A percentile compares a stretch with the other conserved stretches of the same genome.
Evolutionary conservation across 1,284 basidiomycete genomes (phyloP).

Genomic region (Exobasidium cylindrosporum): DNA sequence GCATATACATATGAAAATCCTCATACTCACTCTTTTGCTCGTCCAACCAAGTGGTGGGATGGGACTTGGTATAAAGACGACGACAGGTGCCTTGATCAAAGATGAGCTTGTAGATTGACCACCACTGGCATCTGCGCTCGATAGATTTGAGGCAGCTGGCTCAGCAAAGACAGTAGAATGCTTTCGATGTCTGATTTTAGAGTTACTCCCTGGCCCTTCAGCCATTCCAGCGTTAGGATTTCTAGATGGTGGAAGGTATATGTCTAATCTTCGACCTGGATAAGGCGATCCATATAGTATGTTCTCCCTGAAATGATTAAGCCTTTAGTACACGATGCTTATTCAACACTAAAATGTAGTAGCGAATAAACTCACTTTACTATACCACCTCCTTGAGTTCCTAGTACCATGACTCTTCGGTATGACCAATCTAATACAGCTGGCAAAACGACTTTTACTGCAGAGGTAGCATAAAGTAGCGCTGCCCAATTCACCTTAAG

Average conservation of each 20-base stretch:
- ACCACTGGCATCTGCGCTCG: neutral
- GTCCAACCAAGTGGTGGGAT: constrained; percentile 43
- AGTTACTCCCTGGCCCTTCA: neutral
- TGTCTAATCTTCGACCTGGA: constrained; percentile 39
- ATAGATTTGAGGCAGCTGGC: constrained; percentile 1
- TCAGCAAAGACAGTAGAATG: constrained; percentile 26
- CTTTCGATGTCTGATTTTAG: constrained; percentile 15
- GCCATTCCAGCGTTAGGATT: neutral
- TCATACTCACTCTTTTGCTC: constrained; percentile 19
- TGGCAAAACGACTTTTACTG: constrained; percentile 33
- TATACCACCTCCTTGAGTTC: constrained; percentile 43
- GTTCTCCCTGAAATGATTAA: constrained; percentile 26
- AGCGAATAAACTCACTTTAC: constrained; percentile 25
- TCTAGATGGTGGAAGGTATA: constrained; percentile 40
- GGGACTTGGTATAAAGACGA: constrained; percentile 54
- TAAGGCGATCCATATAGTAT: constrained; percentile 45
- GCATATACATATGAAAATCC: too few relatives aligned
- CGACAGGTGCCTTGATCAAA: constrained; percentile 39
- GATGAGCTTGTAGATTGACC: neutral
- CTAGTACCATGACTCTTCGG: constrained; percentile 48
- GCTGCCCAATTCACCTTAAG: constrained; percentile 46
- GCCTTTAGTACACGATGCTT: neutral
- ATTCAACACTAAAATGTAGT: neutral
- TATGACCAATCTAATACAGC: constrained; percentile 50
- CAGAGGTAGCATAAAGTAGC: constrained; percentile 38